Evolutionary conservation across 352 stramenopile species (phyloP).

Genomic region (Pythium brachiatum): DNA sequence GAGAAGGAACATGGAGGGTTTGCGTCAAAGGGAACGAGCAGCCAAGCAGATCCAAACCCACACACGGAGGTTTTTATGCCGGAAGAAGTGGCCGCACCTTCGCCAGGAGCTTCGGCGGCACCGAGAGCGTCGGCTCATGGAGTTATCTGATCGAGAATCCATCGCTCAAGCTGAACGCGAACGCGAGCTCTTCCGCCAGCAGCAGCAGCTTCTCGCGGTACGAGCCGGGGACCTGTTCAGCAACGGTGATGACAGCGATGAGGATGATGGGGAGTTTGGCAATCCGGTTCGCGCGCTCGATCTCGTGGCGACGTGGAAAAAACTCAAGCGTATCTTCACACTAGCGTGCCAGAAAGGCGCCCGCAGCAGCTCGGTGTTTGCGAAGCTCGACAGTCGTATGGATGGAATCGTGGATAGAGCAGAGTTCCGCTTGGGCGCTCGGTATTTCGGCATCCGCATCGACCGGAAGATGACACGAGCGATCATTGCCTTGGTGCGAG

Average conservation of each 20-base stretch:
- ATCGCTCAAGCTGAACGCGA: background rate
- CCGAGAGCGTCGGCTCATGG: constrained; percentile 33
- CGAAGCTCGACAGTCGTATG: constrained; percentile 42
- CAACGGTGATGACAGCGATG: constrained; percentile 6
- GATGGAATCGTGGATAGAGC: constrained; percentile 62
- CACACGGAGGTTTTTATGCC: constrained; percentile 29
- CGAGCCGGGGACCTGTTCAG: background rate
- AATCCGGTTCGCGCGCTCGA: constrained; percentile 18
- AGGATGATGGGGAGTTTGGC: constrained; percentile 12
- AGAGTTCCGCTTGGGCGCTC: constrained; percentile 50
- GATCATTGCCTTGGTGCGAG: constrained; percentile 59
- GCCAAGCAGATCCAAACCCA: constrained; percentile 33
- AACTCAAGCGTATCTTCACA: constrained; percentile 46
- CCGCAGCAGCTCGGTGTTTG: constrained; percentile 29
- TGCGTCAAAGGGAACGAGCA: background rate
- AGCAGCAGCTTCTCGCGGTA: background rate
- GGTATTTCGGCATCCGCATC: constrained; percentile 50
- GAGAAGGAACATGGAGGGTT: background rate
- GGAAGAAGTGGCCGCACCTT: constrained; percentile 22
- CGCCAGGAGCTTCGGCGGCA: constrained; percentile 19
- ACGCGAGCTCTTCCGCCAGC: background rate
- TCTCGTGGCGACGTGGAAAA: constrained; percentile 49
- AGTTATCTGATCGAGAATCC: constrained; percentile 34
- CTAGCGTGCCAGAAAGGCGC: constrained; percentile 28
- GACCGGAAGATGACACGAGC: constrained; percentile 61